Evolutionary conservation across 208 protist genomes (phyloP), one percentile per base, ranked within the genome.

Genomic region (Dictyostelium gargantuum): DNA sequence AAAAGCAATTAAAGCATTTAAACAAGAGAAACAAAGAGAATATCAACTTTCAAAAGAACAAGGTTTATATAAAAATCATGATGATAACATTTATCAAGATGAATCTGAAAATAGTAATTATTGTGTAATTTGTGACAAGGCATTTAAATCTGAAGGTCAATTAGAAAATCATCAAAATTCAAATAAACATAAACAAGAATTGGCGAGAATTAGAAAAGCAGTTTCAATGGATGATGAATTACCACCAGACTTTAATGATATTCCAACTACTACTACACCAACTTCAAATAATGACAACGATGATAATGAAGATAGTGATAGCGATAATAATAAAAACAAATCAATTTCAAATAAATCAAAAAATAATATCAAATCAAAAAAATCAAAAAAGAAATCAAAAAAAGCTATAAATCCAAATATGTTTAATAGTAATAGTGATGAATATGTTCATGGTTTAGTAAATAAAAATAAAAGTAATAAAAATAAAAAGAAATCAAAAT

Each of bases 131-230:
- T 96, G 93, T 44, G 84, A 92, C 1, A 95, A 94, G 40, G 50
- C n/a, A 21, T 95, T 94, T 19, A 89, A 93, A 48, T 93, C 75
- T 8, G 54, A 81, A 50, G 58, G 32, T 58, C 48, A 86, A 58
- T 82, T 72, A 32, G 38, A 81, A 35, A 95, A 96, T 50, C 94
- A 96, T 63, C 72, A 95, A 42, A 66, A 82, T 61, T 95, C 94
- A 19, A 95, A 94, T 63, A 94, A 95, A 68, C 94, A 96, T 42
- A 75, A 94, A 21, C 56, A 93, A 50, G 52, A 76, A 29, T 35
- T 72, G 2, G 61, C 76, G 3, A 68, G 86, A 66, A 44, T 94
- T 5, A 89, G 63, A 73, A 81, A 68, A 40, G 50, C 73, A 19
- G 91, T 86, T 8, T 32, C 54, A 11, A 68, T 80, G 6, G 72